Conservation (phyloP, 768 basidiomycete species). For the Fistulinella prunicolor region DNA sequence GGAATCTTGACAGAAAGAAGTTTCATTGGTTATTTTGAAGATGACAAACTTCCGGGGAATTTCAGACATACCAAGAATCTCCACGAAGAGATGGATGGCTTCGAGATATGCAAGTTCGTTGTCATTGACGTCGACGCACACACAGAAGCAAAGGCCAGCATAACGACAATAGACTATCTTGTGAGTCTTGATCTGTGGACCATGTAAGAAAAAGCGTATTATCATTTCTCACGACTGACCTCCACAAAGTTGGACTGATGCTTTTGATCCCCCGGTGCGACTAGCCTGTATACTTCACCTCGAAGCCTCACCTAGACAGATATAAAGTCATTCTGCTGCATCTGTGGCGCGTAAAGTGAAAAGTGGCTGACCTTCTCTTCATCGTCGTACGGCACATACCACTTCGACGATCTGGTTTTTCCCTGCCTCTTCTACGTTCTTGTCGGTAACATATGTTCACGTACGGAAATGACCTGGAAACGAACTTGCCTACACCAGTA, state of each 20-base stretch:
- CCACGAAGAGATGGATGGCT: slow-evolving; percentile 97
- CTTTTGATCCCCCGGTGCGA: slow-evolving; percentile 96
- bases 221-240: slow-evolving; percentile 45
- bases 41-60: not conserved
- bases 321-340: not conserved
- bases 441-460: slow-evolving; percentile 1
- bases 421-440: slow-evolving; percentile 86
- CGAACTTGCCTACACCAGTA: slow-evolving; percentile 81
- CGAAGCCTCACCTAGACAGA: slow-evolving; percentile 77
- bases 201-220: not conserved
- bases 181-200: slow-evolving; percentile 86
- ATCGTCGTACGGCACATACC: slow-evolving; percentile 99
- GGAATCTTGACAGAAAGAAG: slow-evolving; percentile 56
- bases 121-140: slow-evolving; percentile 97
- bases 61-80: slow-evolving; percentile 76
- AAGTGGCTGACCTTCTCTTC: slow-evolving; percentile 82
- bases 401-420: slow-evolving; percentile 95
- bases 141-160: slow-evolving; percentile 96
- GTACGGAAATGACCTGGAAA: not conserved
- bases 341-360: not conserved
- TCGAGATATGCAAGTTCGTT: slow-evolving; percentile 97
- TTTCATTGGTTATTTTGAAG: not conserved
- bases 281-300: slow-evolving; percentile 93
- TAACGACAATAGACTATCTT: slow-evolving; percentile 97
- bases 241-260: slow-evolving; percentile 99